Conservation (phyloP, 148 eudicot genomes). For the Chenopodium formosanum region DNA sequence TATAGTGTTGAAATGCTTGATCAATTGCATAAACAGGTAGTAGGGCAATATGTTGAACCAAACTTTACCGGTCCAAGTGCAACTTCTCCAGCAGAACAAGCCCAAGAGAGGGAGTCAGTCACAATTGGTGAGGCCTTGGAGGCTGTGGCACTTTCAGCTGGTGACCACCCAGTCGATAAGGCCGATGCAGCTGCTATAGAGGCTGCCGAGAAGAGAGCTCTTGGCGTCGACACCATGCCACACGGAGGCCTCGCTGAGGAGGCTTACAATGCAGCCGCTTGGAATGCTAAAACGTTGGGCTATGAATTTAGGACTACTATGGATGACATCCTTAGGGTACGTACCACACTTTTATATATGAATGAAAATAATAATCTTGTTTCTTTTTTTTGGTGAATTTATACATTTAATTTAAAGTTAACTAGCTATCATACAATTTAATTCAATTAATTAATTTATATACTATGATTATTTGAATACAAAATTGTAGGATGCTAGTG, state of each 20-base stretch:
- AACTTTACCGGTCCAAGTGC: background rate
- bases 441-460: no score
- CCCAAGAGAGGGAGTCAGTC: background rate
- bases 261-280: constrained; percentile 25
- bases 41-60: constrained; percentile 27
- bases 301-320: constrained; percentile 23
- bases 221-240: constrained; percentile 14
- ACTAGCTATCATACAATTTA: no score
- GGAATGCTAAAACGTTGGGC: background rate
- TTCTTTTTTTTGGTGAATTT: no score
- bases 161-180: constrained; percentile 19
- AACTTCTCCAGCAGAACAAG: background rate
- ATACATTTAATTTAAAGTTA: no score
- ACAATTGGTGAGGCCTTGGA: constrained; percentile 36
- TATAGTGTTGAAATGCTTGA: background rate
- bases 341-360: background rate
- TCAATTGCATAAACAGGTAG: background rate
- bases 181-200: constrained; percentile 34
- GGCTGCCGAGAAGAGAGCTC: constrained; percentile 31
- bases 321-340: constrained; percentile 27
- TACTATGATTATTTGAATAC: background rate
- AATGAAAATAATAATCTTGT: no score
- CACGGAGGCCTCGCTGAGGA: constrained; percentile 11
- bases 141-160: constrained; percentile 25
- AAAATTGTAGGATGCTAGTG: constrained; percentile 28